Conservation (phyloP, 2,329 filamentous ascomycete genomes). For the Pseudogymnoascus sp. region DNA sequence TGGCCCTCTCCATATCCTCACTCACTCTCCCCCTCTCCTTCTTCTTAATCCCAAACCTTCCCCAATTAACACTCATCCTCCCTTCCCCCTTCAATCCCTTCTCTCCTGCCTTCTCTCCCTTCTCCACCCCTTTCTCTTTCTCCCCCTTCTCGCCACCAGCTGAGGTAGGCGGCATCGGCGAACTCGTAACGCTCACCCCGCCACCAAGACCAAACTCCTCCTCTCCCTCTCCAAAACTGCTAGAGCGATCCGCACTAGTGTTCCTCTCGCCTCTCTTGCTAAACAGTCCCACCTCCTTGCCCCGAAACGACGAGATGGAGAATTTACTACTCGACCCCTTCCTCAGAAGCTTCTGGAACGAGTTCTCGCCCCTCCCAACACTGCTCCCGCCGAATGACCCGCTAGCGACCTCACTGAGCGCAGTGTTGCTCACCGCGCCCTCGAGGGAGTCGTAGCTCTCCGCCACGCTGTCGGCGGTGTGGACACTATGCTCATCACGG, state of each 20-base stretch:
- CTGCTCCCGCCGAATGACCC: not conserved
- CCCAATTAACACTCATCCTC: slow-evolving; percentile 24
- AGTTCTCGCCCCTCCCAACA: slow-evolving; percentile 19
- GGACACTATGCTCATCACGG: slow-evolving; percentile 47
- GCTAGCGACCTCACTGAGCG: not conserved
- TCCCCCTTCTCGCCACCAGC: slow-evolving; percentile 42
- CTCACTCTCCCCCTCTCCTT: slow-evolving; percentile 20
- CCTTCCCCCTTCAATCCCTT: slow-evolving; percentile 21
- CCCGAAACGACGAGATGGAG: slow-evolving; percentile 47
- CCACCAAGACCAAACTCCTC: slow-evolving; percentile 34
- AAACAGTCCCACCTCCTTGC: slow-evolving; percentile 35
- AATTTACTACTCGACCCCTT: slow-evolving; percentile 61
- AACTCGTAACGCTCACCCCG: slow-evolving; percentile 49
- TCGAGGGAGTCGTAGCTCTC: slow-evolving; percentile 55
- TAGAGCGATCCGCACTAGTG: slow-evolving; percentile 46
- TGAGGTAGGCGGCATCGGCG: slow-evolving; percentile 27
- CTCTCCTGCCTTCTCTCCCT: slow-evolving; percentile 6
- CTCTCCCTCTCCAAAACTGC: slow-evolving; percentile 45
- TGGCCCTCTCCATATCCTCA: slow-evolving; percentile 23
- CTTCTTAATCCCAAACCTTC: slow-evolving; percentile 24
- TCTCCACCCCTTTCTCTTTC: slow-evolving; percentile 36
- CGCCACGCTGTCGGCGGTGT: slow-evolving; percentile 49
- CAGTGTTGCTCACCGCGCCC: slow-evolving; percentile 42
- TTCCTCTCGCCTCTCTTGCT: slow-evolving; percentile 29
- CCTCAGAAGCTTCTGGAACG: slow-evolving; percentile 52